Evolutionary conservation across 2,329 filamentous ascomycete species (phyloP), one percentile per base, ranked within the genome.

Genomic region (Colletotrichum simmondsii): DNA sequence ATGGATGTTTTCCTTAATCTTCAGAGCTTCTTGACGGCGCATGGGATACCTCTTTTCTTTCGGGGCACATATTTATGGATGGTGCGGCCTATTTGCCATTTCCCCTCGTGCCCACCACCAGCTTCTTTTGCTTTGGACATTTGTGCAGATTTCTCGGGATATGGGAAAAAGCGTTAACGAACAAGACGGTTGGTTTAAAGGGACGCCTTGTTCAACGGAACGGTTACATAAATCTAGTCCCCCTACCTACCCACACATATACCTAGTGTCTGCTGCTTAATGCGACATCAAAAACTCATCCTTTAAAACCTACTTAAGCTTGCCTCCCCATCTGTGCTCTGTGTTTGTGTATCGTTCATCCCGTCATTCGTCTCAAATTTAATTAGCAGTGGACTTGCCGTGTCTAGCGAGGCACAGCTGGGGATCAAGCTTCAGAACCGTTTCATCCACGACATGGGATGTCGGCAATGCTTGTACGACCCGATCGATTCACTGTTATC

Each of bases 251-350:
- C 65, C 54, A 53, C 61, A 70, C 60, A 61, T 72, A 70, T 69
- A 70, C 60, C 70, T 70, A 70, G 60, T 70, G 70, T 72, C 70
- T 72, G 70, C 66, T 72, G 22, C 59, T 65, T 42, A 72, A 70
- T 72, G 70, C 70, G 70, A 72, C 70, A 65, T 60, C 4, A 5
- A 69, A 49, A 69, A 57, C 66, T 65, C 66, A 65, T 60, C 66
- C 66, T 72, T 65, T 11, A 24, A 42, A 22, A 60, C 28, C n/a
- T 26, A 49, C 22, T 54, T 14, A 32, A 46, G 28, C 12, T 32
- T 46, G 6, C 3, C n/a, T 5, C 63, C 24, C n/a, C 30, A 28
- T 65, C 46, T 24, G 35, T 24, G 37, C 35, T n/a, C 16, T 8
- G 37, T 1, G 37, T 28, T 8, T 32, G 4, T 66, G 46, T 69